Conservation (phyloP, 208 protist species). For the Crithidia acanthocephali region DNA sequence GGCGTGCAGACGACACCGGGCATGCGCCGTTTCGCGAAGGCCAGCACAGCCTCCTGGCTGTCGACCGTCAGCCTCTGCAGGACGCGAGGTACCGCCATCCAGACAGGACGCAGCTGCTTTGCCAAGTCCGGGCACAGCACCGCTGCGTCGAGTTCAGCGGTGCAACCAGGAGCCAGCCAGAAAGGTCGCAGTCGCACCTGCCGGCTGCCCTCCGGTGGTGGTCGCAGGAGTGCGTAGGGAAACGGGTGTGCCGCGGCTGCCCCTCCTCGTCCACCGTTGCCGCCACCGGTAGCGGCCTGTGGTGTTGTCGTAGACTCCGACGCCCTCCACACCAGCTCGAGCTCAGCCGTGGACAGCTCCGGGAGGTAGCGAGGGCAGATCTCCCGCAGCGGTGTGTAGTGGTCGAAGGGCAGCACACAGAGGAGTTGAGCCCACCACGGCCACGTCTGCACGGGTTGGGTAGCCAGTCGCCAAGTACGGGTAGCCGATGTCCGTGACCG, state of each 20-base stretch:
- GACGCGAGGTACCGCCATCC: constrained; percentile 53
- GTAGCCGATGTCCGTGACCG: constrained; percentile 25
- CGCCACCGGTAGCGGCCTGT: not conserved
- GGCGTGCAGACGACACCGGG: not conserved
- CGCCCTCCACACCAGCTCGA: constrained; percentile 15
- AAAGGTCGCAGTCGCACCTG: constrained; percentile 70
- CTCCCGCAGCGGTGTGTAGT: constrained; percentile 17
- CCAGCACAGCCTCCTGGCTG: constrained; percentile 18
- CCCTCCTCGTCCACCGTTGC: not conserved
- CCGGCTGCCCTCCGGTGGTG: not conserved
- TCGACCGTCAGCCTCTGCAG: constrained; percentile 34
- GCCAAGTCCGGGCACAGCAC: constrained; percentile 36
- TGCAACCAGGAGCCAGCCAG: constrained; percentile 67
- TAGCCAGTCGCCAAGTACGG: constrained; percentile 24
- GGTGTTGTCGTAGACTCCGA: not conserved
- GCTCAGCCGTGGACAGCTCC: not conserved
- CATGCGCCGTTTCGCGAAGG: constrained; percentile 24
- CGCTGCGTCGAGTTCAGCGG: constrained; percentile 36
- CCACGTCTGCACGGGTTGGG: constrained; percentile 25
- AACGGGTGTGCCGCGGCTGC: constrained; percentile 11
- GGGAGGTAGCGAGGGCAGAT: constrained; percentile 1
- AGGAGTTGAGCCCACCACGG: constrained; percentile 34
- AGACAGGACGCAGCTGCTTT: constrained; percentile 57
- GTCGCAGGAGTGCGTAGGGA: constrained; percentile 23
- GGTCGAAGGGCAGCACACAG: constrained; percentile 30